Evolutionary conservation across 805 yeast genomes (phyloP), one percentile per base, ranked within the genome.

Genomic region (Ogataea corticis): DNA sequence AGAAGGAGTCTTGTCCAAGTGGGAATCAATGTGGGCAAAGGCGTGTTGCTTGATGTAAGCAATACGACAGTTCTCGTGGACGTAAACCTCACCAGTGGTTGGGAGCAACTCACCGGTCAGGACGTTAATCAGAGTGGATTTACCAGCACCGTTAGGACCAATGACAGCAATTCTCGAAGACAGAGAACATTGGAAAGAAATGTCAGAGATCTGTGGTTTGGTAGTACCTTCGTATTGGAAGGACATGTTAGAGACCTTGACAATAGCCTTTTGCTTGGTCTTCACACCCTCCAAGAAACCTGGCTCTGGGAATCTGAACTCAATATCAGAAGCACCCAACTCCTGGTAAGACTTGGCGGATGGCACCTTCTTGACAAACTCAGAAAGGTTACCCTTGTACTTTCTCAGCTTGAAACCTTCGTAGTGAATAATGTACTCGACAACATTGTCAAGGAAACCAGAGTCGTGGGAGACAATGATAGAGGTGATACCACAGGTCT

Each of bases 111-210:
- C 99, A 88, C 99, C 99, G 60, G 99, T 94, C 77, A 94, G 85
- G 54, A 94, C 97, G 72, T 94, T 94, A 74, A 94, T 92, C 78
- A 94, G 83, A 65, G 99, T 94, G 57, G 99, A 92, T 77, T 94
- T 94, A 86, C 99, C 99, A 71, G 99, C 99, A 88, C 99, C 99
- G 77, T 94, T 94, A 76, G 99, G 99, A 76, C 99, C 99, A 80
- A 94, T 92, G 72, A 94, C 98, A 63, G 99, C 99, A 87, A 94
- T 94, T 86, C 99, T 92, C 38, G 99, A 92, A 54, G 98, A 92
- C 70, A 94, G 81, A 57, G 99, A 94, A 83, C 97, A 90, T 82
- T 94, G 98, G 97, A 94, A 94, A 74, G 85, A 84, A 63, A 94
- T 84, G 76, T 87, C 90, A 49, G 70, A 53, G 64, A 94, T 79